These are phyloP conservation scores for Melaleuca alternifolia DNA, from an alignment of 345 rosid genomes.

Conservation along the genomic window DNA sequence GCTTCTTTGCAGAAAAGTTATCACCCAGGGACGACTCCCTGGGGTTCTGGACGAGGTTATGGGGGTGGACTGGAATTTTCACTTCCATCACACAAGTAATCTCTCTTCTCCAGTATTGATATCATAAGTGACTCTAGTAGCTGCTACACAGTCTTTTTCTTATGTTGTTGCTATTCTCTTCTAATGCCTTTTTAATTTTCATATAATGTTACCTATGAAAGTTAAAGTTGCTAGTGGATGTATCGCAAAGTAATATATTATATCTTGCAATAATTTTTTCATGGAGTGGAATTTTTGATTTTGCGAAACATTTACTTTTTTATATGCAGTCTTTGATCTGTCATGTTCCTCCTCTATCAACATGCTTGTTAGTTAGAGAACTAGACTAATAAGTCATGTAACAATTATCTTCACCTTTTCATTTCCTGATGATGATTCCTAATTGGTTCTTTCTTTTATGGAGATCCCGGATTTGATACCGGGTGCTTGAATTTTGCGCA, in stretches of 20 bases:
- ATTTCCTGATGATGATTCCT: background rate
- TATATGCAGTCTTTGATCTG: background rate
- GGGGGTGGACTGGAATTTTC: constrained; percentile 82
- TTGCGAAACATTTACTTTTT: background rate
- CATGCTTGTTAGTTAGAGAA: background rate
- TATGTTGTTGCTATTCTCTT: background rate
- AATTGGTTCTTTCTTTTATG: background rate
- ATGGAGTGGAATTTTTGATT: background rate
- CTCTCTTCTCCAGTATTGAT: background rate
- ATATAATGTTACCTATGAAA: background rate
- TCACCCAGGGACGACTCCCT: constrained; percentile 49
- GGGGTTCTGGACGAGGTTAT: constrained; percentile 81
- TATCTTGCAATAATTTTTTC: background rate
- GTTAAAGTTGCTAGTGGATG: background rate
- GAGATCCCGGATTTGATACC: background rate
- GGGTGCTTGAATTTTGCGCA: background rate
- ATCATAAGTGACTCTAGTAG: background rate
- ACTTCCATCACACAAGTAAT: constrained; percentile 98
- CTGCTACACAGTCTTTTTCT: background rate
- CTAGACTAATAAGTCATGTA: background rate
- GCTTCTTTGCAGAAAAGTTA: constrained; percentile 68
- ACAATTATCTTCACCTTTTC: background rate
- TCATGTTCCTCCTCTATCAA: background rate
- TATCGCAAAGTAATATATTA: background rate
- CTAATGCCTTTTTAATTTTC: background rate